Evolutionary conservation across 257 asterid species (phyloP).

Genomic region (Solanum lignicaule): DNA sequence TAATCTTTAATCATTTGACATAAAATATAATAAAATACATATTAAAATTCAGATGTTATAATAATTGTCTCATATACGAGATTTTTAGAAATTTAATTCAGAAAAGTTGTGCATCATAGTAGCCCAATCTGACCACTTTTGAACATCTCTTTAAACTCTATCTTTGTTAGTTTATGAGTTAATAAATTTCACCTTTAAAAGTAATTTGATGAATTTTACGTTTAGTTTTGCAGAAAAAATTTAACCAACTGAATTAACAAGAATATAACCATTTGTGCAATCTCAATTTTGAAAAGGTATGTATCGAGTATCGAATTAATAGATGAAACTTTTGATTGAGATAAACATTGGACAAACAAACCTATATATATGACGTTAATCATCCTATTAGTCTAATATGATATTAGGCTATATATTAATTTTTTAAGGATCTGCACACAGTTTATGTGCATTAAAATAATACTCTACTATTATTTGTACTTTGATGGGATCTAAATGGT

Average conservation of each 20-base stretch:
- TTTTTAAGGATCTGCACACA: not conserved
- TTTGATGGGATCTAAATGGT: not conserved
- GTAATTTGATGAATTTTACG: not conserved
- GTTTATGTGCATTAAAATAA: not conserved
- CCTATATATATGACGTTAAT: not conserved
- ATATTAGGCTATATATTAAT: not conserved
- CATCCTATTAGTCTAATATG: not conserved
- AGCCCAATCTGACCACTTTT: not conserved
- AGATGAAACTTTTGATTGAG: not conserved
- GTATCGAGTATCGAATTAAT: not conserved
- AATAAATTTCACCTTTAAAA: not conserved
- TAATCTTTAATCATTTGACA: not conserved
- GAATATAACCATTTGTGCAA: not conserved
- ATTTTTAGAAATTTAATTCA: too few relatives aligned
- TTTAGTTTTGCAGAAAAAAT: not conserved
- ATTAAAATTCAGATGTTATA: too few relatives aligned
- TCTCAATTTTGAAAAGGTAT: not conserved
- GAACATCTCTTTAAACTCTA: not conserved
- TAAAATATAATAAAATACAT: too few relatives aligned
- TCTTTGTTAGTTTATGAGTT: not conserved
- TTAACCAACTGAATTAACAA: not conserved
- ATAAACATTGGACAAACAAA: not conserved
- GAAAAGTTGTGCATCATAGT: not conserved
- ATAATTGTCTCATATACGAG: not conserved
- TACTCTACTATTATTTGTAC: not conserved